A percentile compares a stretch with the other conserved stretches of the same genome.
These are phyloP conservation scores for Nemania bipapillata DNA, from an alignment of 2,329 filamentous ascomycete genomes.

Conservation along the genomic window DNA sequence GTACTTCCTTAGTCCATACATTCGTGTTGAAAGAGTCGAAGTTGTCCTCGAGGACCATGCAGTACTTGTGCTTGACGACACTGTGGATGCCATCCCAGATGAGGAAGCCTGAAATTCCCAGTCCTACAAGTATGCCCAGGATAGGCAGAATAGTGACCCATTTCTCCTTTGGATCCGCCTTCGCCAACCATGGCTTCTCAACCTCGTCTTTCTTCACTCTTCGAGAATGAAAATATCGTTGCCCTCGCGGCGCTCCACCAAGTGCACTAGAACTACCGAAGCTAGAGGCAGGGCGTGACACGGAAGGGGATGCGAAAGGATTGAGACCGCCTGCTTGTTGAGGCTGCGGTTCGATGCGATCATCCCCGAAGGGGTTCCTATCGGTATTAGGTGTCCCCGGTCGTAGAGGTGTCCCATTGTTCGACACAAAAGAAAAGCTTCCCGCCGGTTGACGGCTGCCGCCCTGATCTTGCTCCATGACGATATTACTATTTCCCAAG, in stretches of 20 bases:
- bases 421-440: conserved; percentile 53
- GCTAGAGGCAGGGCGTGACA: conserved; percentile 61
- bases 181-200: conserved; percentile 81
- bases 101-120: conserved; percentile 74
- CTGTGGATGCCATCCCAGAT: conserved; percentile 78
- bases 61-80: conserved; percentile 80
- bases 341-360: conserved; percentile 42
- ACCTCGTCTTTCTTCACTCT: conserved; percentile 76
- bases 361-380: conserved; percentile 57
- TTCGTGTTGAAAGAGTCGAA: conserved; percentile 68
- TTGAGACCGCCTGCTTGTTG: conserved; percentile 50
- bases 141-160: conserved; percentile 86
- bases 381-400: conserved; percentile 58
- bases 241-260: conserved; percentile 54
- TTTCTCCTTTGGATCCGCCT: conserved; percentile 80
- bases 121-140: conserved; percentile 74
- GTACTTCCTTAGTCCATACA: conserved; percentile 79
- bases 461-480: conserved; percentile 43
- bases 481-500: conserved; percentile 4
- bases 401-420: conserved; percentile 55
- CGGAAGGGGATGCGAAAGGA: conserved; percentile 58
- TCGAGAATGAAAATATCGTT: conserved; percentile 77
- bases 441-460: conserved; percentile 44
- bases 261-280: conserved; percentile 58
- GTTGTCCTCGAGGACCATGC: conserved; percentile 72